Conservation (phyloP, 192 early-diverging fungal species). For the Linnemannia elongata region DNA sequence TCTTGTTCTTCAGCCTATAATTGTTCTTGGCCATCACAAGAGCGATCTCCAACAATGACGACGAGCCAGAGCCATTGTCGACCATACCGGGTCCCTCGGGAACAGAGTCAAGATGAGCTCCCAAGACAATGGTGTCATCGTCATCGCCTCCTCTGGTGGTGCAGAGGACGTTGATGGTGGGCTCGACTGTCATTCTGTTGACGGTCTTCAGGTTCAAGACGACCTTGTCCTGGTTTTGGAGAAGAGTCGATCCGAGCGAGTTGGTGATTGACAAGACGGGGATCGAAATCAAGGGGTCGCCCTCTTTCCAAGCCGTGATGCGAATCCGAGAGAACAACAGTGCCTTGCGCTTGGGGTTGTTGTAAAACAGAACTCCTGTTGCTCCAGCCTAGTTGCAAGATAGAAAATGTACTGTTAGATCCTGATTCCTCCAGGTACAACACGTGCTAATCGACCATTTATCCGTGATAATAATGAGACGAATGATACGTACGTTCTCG, state of each 20-base stretch:
- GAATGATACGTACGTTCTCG: conserved; percentile 56
- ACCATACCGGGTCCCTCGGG: conserved; percentile 78
- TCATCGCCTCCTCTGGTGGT: conserved; percentile 60
- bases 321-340: conserved; percentile 69
- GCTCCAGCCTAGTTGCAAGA: conserved; percentile 57
- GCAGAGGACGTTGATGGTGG: conserved; percentile 78
- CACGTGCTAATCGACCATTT: neutral
- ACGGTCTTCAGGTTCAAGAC: conserved; percentile 62
- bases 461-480: neutral
- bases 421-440: neutral
- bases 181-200: conserved; percentile 63
- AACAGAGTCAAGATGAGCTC: conserved; percentile 79
- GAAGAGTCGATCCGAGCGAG: conserved; percentile 67
- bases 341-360: conserved; percentile 55
- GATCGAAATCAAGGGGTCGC: conserved; percentile 71
- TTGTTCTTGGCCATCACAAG: conserved; percentile 62
- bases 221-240: conserved; percentile 36
- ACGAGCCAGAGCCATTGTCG: conserved; percentile 77
- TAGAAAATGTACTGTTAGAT: neutral
- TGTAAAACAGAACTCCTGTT: conserved; percentile 71
- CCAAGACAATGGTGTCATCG: conserved; percentile 68
- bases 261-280: conserved; percentile 71
- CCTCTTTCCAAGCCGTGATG: conserved; percentile 72
- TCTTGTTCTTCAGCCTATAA: conserved; percentile 65
- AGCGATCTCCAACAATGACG: conserved; percentile 71